These are phyloP conservation scores for Phyllosticta paracitricarpa DNA, from an alignment of 2,329 filamentous ascomycete species.

Conservation along the genomic window DNA sequence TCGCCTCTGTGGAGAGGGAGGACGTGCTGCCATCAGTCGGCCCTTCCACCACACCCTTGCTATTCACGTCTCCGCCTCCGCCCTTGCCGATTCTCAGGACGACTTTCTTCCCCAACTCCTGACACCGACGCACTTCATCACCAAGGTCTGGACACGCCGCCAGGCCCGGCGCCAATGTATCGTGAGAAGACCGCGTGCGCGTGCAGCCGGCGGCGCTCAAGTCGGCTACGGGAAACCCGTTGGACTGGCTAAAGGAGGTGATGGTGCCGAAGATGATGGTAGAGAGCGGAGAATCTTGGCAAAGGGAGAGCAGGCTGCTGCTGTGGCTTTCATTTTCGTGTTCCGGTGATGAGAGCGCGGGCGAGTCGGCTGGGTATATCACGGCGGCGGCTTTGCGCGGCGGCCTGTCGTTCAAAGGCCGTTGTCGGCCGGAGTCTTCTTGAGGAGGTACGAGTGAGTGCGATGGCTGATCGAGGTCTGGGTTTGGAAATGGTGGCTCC, in stretches of 20 bases:
- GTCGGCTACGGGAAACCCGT: slow-evolving; percentile 7
- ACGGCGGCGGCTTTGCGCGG: not conserved
- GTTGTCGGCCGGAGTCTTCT: not conserved
- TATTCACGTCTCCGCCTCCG: not conserved
- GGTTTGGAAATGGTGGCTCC: not conserved
- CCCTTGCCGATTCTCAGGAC: slow-evolving; percentile 5
- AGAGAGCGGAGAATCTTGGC: not conserved
- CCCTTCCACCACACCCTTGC: not conserved
- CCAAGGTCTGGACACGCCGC: slow-evolving; percentile 4
- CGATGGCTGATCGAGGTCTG: not conserved
- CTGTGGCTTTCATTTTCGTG: not conserved
- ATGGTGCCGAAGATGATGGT: slow-evolving; percentile 8
- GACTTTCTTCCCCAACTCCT: slow-evolving; percentile 6
- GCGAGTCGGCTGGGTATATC: not conserved
- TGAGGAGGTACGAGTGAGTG: not conserved
- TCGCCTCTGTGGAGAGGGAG: not conserved
- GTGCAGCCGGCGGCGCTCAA: slow-evolving; percentile 1
- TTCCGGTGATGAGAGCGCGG: not conserved
- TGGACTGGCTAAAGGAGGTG: not conserved
- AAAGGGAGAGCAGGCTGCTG: not conserved
- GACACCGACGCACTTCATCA: slow-evolving; percentile 1
- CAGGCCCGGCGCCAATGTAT: slow-evolving; percentile 1
- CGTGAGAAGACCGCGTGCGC: not conserved
- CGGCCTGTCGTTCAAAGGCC: not conserved
- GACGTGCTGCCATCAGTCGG: not conserved